Percentiles rank a stretch among this genome's conserved stretches.
Conservation (phyloP, 192 early-diverging fungal genomes). For the Coemansia sp. region DNA sequence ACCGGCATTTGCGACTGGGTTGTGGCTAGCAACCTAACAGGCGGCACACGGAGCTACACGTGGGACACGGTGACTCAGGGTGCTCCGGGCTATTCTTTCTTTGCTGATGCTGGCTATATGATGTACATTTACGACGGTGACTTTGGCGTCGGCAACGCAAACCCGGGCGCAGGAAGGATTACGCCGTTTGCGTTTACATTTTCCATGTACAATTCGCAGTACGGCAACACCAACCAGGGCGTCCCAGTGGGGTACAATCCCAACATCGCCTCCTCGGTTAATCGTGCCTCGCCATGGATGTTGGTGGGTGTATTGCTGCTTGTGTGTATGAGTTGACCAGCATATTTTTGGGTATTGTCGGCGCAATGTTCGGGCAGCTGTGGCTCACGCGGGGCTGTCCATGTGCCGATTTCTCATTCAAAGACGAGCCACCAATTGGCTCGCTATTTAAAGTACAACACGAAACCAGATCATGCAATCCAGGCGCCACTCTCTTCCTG, state of each 20-base stretch:
- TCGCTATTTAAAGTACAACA: background rate
- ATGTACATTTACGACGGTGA: conserved; percentile 49
- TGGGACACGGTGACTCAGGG: conserved; percentile 46
- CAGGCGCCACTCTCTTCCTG: background rate
- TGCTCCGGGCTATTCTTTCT: conserved; percentile 30
- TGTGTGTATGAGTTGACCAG: background rate
- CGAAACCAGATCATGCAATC: background rate
- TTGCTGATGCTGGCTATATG: conserved; percentile 28
- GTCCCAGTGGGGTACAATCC: conserved; percentile 48
- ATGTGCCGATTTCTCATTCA: background rate
- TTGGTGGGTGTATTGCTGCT: background rate
- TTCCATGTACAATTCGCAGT: conserved; percentile 48
- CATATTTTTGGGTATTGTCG: background rate
- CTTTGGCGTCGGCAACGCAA: conserved; percentile 21
- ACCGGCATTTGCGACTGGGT: conserved; percentile 36
- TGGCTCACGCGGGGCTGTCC: background rate
- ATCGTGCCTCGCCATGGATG: background rate
- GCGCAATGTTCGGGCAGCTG: background rate
- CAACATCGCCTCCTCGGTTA: conserved; percentile 10
- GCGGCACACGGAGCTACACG: conserved; percentile 24
- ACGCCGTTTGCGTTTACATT: conserved; percentile 33
- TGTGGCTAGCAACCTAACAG: conserved; percentile 42
- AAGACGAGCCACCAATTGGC: background rate
- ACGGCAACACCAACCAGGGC: conserved; percentile 42
- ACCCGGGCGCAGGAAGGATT: conserved; percentile 33